These are phyloP conservation scores for Sarocladium brachiariae DNA, from an alignment of 2,329 filamentous ascomycete species.

Conservation along the genomic window DNA sequence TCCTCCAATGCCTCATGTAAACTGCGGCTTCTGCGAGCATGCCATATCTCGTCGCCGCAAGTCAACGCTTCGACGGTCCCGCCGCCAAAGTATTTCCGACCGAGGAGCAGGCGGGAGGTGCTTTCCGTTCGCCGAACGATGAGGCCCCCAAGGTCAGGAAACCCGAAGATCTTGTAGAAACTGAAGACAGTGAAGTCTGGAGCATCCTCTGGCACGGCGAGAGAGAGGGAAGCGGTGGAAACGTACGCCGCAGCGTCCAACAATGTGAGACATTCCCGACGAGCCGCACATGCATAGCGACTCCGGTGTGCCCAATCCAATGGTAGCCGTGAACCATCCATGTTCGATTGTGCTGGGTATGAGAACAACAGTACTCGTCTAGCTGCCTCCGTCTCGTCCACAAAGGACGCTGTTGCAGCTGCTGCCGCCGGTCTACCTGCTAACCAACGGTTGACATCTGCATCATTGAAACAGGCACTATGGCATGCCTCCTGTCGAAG, in stretches of 20 bases:
- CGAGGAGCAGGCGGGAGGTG: conserved; percentile 55
- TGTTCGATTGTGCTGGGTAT: conserved; percentile 87
- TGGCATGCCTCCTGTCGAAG: conserved; percentile 62
- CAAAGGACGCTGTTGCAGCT: no score
- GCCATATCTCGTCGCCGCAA: conserved; percentile 60
- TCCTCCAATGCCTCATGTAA: conserved; percentile 84
- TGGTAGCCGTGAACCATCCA: conserved; percentile 75
- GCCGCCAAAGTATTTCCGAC: conserved; percentile 79
- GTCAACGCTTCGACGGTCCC: conserved; percentile 90
- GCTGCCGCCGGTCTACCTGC: conserved; percentile 39
- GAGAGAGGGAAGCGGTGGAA: conserved; percentile 68
- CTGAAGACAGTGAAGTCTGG: conserved; percentile 86
- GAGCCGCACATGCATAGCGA: conserved; percentile 31
- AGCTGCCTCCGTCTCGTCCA: no score
- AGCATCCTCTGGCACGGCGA: conserved; percentile 52
- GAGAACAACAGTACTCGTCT: conserved; percentile 52
- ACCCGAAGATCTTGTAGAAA: conserved; percentile 95
- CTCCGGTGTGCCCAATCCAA: conserved; percentile 57
- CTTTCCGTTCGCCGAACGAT: conserved; percentile 66
- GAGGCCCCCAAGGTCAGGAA: conserved; percentile 81
- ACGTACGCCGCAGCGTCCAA: conserved; percentile 79
- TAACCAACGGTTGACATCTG: not conserved
- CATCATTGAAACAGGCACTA: conserved; percentile 61
- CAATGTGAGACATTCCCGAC: conserved; percentile 51
- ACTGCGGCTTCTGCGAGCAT: conserved; percentile 63